These are phyloP conservation scores for Podospora comata DNA, from an alignment of 495 filamentous ascomycete species.

Conservation along the genomic window DNA sequence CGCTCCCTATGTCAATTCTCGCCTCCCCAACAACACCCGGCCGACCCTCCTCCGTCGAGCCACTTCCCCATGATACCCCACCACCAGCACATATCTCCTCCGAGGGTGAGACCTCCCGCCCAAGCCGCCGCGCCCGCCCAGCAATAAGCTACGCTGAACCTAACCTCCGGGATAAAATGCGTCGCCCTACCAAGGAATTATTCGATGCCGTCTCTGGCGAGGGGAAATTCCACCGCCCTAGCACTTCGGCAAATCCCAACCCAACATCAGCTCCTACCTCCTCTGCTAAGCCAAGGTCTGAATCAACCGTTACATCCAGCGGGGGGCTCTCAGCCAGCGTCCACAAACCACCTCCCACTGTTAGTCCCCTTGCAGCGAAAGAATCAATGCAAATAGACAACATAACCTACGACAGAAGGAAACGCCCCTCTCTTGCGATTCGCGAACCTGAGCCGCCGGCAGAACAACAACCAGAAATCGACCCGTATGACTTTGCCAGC, in stretches of 20 bases:
- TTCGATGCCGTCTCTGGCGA: conserved; percentile 65
- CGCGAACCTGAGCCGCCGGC: not conserved
- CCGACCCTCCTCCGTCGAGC: conserved; percentile 14
- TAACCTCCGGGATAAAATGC: conserved; percentile 83
- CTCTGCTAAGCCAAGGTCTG: conserved; percentile 8
- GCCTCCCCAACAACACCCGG: conserved; percentile 38
- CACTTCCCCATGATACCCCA: conserved; percentile 50
- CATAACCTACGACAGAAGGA: conserved; percentile 25
- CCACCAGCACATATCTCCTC: conserved; percentile 54
- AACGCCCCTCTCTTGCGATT: not conserved
- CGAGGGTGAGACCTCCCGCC: conserved; percentile 50
- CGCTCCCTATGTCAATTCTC: conserved; percentile 30
- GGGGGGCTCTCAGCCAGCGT: not conserved
- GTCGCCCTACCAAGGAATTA: conserved; percentile 70
- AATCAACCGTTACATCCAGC: not conserved
- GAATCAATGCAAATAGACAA: conserved; percentile 14
- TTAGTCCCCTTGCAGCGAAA: not conserved
- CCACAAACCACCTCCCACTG: not conserved
- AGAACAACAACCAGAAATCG: not conserved
- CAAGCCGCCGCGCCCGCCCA: conserved; percentile 61
- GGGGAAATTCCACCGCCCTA: conserved; percentile 40
- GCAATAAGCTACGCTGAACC: conserved; percentile 83
- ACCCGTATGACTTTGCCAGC: not conserved
- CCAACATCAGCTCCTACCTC: conserved; percentile 21
- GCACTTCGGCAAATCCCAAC: conserved; percentile 16